phyloP scores from a whole-genome alignment of 257 asterid species.

The Solanum stenotomum region DNA sequence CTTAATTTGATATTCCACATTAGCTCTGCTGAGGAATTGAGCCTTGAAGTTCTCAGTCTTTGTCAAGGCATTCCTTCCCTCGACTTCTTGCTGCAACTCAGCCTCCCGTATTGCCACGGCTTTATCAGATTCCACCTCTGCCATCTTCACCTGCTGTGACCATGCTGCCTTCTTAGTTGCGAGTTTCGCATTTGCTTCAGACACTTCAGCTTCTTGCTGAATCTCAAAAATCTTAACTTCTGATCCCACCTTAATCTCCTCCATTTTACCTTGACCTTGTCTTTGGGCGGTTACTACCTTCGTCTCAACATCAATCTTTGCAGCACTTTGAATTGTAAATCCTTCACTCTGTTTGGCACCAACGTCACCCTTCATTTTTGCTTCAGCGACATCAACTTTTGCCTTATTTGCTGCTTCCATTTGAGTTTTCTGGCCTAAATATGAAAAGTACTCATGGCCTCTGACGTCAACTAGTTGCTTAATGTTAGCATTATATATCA shows the following conservation, averaged over 20 bases:
- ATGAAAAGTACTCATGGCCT: conserved; percentile 62
- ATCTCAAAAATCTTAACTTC: conserved; percentile 47
- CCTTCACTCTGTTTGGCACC: conserved; percentile 50
- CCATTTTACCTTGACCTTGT: conserved; percentile 44
- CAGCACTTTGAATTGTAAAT: conserved; percentile 42
- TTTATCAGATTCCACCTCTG: conserved; percentile 47
- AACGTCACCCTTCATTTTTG: conserved; percentile 56
- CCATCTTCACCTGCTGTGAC: conserved; percentile 44
- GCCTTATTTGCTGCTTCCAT: conserved; percentile 67
- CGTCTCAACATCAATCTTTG: conserved; percentile 57
- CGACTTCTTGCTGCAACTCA: conserved; percentile 49
- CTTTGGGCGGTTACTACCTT: conserved; percentile 37
- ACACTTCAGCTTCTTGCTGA: conserved; percentile 46
- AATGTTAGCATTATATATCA: conserved; percentile 59
- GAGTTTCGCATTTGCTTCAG: conserved; percentile 37
- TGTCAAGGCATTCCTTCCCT: conserved; percentile 38
- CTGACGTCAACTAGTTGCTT: conserved; percentile 60
- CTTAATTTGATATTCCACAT: conserved; percentile 52
- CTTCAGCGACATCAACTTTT: conserved; percentile 48
- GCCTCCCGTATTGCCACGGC: conserved; percentile 53
- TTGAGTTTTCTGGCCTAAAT: conserved; percentile 54
- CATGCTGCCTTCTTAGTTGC: conserved; percentile 54
- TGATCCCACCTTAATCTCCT: conserved; percentile 38
- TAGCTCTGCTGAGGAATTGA: conserved; percentile 38
- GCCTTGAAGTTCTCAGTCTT: conserved; percentile 54